Percentiles rank a stretch among this genome's conserved stretches.
Conservation (phyloP, 2,329 filamentous ascomycete species). For the Sporothrix brasiliensis region DNA sequence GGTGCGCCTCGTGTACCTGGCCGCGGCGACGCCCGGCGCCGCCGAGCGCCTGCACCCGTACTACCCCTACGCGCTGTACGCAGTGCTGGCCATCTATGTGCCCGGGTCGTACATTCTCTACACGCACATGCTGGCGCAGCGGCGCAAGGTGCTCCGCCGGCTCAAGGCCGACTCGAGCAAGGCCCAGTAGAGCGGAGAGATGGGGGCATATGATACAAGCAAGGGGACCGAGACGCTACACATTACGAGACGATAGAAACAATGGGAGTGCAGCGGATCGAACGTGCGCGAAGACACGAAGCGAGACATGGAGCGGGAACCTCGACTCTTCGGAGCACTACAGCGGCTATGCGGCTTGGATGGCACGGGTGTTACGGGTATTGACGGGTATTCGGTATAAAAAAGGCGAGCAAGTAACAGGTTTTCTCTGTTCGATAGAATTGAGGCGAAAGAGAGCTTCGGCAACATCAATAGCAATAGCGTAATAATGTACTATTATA, state of each 20-base stretch:
- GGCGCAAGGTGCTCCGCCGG: slow-evolving; percentile 73
- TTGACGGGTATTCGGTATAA: background rate
- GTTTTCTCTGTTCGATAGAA: background rate
- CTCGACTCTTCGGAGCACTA: background rate
- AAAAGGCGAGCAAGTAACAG: background rate
- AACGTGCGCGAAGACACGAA: background rate
- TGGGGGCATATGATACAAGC: background rate
- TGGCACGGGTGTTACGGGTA: background rate
- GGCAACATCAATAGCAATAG: background rate
- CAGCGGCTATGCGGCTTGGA: background rate
- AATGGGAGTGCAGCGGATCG: background rate
- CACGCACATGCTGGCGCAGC: slow-evolving; percentile 92
- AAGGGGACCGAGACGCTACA: background rate
- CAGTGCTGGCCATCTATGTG: slow-evolving; percentile 37
- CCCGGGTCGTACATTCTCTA: slow-evolving; percentile 78
- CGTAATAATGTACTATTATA: slow-evolving; percentile 9
- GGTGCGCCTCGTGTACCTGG: slow-evolving; percentile 74
- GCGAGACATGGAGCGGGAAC: background rate
- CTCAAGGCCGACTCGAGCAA: slow-evolving; percentile 55
- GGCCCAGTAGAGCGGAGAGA: slow-evolving; percentile 42
- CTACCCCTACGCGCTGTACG: slow-evolving; percentile 51
- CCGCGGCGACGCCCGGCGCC: slow-evolving; percentile 60
- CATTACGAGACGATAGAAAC: background rate
- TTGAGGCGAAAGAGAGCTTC: background rate
- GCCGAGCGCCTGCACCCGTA: slow-evolving; percentile 52